Evolutionary conservation across 2,329 filamentous ascomycete species (phyloP), one percentile per base, ranked within the genome.

Genomic region (Amesomyces nigricolor): DNA sequence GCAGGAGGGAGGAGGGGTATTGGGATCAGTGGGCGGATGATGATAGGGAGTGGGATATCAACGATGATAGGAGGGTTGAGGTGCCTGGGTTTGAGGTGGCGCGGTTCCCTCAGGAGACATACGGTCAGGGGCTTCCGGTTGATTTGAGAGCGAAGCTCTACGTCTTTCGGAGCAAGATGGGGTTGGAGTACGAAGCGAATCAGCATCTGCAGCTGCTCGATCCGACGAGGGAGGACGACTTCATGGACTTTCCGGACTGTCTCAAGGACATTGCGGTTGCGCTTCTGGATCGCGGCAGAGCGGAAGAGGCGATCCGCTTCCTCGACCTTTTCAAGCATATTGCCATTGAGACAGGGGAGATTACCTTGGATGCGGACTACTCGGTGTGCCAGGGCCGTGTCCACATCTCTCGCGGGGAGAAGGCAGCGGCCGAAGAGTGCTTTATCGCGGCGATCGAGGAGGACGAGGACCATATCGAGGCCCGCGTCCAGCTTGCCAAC

Each of bases 1-100:
- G 89, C 8, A 84, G 94, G 47, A 74, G 78, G 37, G 74, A 80
- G 4, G 91, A 99, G 68, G 70, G 66, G 0, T 89, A 84, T 65
- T 99, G 94, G 94, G 87, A 95, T 56, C 68, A 78, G 8, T 77
- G 80, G 61, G 75, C 79, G 30, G 76, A 81, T 5, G 89, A 96
- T 67, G 91, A 96, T 68, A 80, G 91, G 54, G 94, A 99, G 71
- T 99, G 91, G 83, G 94, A 99, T 68, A 71, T 80, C 5, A 79
- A 85, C 44, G 82, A 90, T 65, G 76, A 79, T 17, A 85, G 94
- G 58, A 83, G 91, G 55, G 69, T 75, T 2, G 71, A 78, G 55
- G 78, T 88, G 5, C 70, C 79, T 2, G 79, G 79, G 1, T 96
- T 87, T 67, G 70, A 76, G 8, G 73, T 78, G 4, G 77, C 72